Evolutionary conservation across 1,284 basidiomycete genomes (phyloP).

Genomic region (Pterulicium gracile): DNA sequence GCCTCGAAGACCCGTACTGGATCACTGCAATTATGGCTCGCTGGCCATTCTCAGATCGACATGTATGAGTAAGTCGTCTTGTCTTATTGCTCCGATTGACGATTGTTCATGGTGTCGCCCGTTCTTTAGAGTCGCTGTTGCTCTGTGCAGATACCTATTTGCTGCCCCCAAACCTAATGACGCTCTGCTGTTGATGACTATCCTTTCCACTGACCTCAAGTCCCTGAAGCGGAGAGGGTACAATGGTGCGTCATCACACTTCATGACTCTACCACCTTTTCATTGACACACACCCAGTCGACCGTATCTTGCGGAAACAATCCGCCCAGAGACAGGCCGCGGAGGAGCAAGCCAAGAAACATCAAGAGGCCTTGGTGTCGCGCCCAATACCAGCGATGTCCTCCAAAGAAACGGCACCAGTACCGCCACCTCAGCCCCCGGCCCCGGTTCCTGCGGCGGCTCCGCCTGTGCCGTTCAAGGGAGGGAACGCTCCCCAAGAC

Average conservation of each 20-base stretch:
- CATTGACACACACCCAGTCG: constrained; percentile 40
- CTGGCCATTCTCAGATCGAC: constrained; percentile 67
- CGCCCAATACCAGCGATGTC: neutral
- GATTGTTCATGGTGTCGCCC: too few species aligned
- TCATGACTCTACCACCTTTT: neutral
- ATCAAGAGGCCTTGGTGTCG: constrained; percentile 12
- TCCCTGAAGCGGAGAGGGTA: constrained; percentile 81
- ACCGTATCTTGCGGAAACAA: constrained; percentile 84
- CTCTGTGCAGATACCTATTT: constrained; percentile 70
- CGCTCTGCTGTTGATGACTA: constrained; percentile 82
- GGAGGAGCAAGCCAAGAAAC: constrained; percentile 30
- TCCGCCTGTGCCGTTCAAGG: constrained; percentile 3
- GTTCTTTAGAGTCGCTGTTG: constrained; percentile 57
- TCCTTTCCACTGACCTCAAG: constrained; percentile 82
- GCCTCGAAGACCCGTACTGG: constrained; percentile 48
- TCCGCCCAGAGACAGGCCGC: constrained; percentile 60
- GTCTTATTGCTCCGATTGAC: neutral
- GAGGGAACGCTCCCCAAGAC: too few species aligned
- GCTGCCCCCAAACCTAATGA: constrained; percentile 72
- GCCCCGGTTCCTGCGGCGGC: too few species aligned
- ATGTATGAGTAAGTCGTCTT: constrained; percentile 74
- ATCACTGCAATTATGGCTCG: constrained; percentile 68
- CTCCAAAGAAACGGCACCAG: constrained; percentile 5
- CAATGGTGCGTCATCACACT: constrained; percentile 57
- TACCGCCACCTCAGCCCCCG: too few species aligned